Percentiles rank a stretch among this genome's conserved stretches.
Evolutionary conservation across 1,284 basidiomycete species (phyloP).

Genomic region (Sporisorium sorghi): DNA sequence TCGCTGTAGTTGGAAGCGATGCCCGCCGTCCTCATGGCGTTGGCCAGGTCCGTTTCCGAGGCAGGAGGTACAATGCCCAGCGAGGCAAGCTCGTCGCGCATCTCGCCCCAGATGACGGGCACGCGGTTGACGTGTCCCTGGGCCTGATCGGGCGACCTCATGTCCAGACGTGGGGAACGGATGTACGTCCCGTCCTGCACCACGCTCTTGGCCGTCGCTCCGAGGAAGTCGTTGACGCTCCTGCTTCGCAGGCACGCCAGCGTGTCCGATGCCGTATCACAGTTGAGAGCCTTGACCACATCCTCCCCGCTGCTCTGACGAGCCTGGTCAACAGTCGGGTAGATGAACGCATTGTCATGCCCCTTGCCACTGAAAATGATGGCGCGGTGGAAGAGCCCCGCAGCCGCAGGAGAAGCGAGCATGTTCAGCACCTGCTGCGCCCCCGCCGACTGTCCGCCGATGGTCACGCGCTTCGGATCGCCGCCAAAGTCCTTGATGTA

Average conservation of each 20-base stretch:
- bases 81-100: slow-evolving; percentile 56
- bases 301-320: slow-evolving; percentile 12
- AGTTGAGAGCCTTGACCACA: slow-evolving; percentile 36
- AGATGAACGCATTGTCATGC: slow-evolving; percentile 31
- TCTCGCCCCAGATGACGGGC: slow-evolving; percentile 49
- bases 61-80: slow-evolving; percentile 49
- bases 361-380: slow-evolving; percentile 39
- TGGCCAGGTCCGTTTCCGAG: slow-evolving; percentile 35
- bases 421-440: slow-evolving; percentile 70
- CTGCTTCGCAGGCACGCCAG: slow-evolving; percentile 47
- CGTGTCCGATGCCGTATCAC: slow-evolving; percentile 33
- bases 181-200: slow-evolving; percentile 48
- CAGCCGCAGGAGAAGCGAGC: slow-evolving; percentile 38
- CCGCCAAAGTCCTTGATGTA: slow-evolving; percentile 77
- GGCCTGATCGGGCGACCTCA: slow-evolving; percentile 24
- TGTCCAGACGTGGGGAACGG: slow-evolving; percentile 35
- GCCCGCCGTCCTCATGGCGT: slow-evolving; percentile 42
- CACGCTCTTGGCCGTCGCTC: slow-evolving; percentile 6
- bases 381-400: slow-evolving; percentile 40
- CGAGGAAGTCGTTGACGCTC: slow-evolving; percentile 29
- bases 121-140: slow-evolving; percentile 49
- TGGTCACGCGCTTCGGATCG: slow-evolving; percentile 75
- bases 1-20: slow-evolving; percentile 37
- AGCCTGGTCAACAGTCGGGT: slow-evolving; percentile 25
- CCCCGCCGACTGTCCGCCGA: slow-evolving; percentile 89